phyloP scores from a whole-genome alignment of 1,139 yeast genomes.

The Taphrina pruni region DNA sequence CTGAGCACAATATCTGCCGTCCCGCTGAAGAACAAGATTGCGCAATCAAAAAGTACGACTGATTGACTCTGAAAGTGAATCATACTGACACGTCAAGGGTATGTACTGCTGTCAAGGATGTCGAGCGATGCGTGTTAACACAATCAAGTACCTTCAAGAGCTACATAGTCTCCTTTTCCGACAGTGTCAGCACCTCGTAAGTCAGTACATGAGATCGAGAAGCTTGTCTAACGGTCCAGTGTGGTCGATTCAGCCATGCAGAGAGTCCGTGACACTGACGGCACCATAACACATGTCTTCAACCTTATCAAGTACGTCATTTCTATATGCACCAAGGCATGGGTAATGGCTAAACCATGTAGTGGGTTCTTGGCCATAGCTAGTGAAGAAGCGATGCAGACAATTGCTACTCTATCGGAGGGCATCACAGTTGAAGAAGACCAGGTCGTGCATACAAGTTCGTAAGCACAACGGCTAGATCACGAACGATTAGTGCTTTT shows the following conservation, averaged over 20 bases:
- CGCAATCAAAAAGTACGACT: constrained; percentile 29
- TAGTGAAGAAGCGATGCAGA: constrained; percentile 17
- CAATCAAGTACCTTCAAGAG: constrained; percentile 10
- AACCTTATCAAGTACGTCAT: constrained; percentile 23
- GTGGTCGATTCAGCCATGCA: constrained; percentile 17
- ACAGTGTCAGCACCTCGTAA: constrained; percentile 11
- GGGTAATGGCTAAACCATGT: neutral
- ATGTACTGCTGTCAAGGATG: neutral
- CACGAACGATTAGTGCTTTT: neutral
- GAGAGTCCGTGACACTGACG: constrained; percentile 22
- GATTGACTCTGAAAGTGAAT: neutral
- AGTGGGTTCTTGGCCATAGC: constrained; percentile 31
- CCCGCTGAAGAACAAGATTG: constrained; percentile 32
- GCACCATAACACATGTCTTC: constrained; percentile 34
- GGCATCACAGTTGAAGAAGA: constrained; percentile 32
- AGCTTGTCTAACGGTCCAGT: neutral
- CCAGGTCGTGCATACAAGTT: constrained; percentile 15
- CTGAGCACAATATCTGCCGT: neutral
- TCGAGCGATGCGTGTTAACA: neutral
- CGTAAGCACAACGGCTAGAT: neutral
- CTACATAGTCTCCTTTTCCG: constrained; percentile 21
- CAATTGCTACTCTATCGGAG: neutral
- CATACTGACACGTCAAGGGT: neutral
- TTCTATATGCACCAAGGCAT: neutral
- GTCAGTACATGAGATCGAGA: neutral